These are phyloP conservation scores for Heliocybe sulcata DNA, from an alignment of 1,284 basidiomycete genomes.

Conservation along the genomic window DNA sequence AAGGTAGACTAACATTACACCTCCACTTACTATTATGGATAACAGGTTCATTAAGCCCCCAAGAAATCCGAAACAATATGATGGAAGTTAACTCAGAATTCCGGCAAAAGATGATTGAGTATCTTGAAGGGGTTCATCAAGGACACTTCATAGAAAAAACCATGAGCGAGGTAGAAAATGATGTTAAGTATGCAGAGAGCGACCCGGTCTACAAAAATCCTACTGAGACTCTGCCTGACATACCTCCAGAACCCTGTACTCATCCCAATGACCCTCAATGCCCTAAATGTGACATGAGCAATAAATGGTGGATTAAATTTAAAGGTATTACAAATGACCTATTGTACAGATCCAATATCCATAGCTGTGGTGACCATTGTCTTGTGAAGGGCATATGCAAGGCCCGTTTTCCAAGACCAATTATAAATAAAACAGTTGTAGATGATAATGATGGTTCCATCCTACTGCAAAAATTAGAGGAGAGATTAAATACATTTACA, in stretches of 20 bases:
- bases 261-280: not conserved
- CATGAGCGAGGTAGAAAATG: too few relatives aligned
- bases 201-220: too few relatives aligned
- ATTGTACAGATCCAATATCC: not conserved
- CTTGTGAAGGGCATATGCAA: not conserved
- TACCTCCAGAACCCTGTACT: too few relatives aligned
- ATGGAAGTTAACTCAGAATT: slow-evolving; percentile 17
- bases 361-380: not conserved
- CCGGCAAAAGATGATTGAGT: slow-evolving; percentile 13
- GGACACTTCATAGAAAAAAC: not conserved
- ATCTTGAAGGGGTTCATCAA: not conserved
- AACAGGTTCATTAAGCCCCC: slow-evolving; percentile 14
- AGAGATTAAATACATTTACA: slow-evolving; percentile 9
- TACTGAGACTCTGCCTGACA: too few relatives aligned
- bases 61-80: slow-evolving; percentile 21
- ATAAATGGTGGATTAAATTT: not conserved
- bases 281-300: not conserved
- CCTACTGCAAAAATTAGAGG: too few relatives aligned
- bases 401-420: not conserved
- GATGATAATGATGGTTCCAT: too few relatives aligned
- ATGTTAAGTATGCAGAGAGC: too few relatives aligned
- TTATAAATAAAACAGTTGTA: too few relatives aligned
- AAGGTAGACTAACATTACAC: slow-evolving; percentile 26
- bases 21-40: slow-evolving; percentile 26
- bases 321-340: not conserved